Base-by-base conservation (phyloP, 129 eudicot species). In the Artemisia annua region DNA sequence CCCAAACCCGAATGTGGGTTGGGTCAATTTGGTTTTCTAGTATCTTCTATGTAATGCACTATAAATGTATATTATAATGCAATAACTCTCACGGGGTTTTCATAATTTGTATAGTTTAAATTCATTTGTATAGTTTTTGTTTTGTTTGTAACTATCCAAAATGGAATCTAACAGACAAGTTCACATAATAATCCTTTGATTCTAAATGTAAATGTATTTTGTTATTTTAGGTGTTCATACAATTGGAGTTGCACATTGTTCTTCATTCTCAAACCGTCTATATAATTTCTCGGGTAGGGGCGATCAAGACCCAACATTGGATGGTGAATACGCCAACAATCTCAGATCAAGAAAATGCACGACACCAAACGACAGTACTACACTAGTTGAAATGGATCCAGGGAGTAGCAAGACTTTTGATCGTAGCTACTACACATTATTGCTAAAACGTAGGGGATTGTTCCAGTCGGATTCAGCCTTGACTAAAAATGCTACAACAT, bases 321-420 rank as follows among this genome's bases (percentile, higher is more conserved):
- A 92, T 83, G 81, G 88, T 26, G 94, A 87, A 46, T 92, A 92
- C 18, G 98, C 88, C 0, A 74, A 75, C 7, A 82, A 82, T 67
- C 88, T 92, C 30, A 87, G 69, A 69, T 63, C 83, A 6, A 88
- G 57, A 9, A 88, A 87, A 75, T 92, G 98, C 73, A 78, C 2
- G 62, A 59, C 82, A 19, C 73, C 71, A 4, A 85, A 66, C 13
- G 90, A 88, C 73, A 85, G 67, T 13, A 87, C 89, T 2, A 75
- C 89, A 7, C 77, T 52, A 43, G 88, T 83, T 0, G 98, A 92
- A 79, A 92, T 92, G 98, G 98, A 92, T 58, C 98, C 98, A 0
- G 98, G 96, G 51, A 89, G 94, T 71, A 79, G 83, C 13, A 78
- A 88, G 63, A 89, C 91, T 15, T 92, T 92, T 67, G 98, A 92